Conservation (phyloP, 2,329 filamentous ascomycete genomes). For the Gnomoniopsis smithogilvyi region DNA sequence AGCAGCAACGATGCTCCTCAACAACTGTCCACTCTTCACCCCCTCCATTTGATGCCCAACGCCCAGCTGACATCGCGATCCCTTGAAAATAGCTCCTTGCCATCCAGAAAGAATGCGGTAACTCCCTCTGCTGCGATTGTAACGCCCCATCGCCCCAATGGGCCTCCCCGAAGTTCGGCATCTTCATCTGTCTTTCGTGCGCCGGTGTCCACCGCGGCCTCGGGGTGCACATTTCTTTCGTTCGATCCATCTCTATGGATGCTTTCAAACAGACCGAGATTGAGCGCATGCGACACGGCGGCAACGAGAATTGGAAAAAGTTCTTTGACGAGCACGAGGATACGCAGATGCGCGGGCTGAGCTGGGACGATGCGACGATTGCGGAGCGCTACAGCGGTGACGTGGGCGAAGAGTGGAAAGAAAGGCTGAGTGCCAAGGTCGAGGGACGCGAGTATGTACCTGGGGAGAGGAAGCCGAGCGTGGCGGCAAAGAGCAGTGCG, state of each 20-base stretch:
- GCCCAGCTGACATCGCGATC: background rate
- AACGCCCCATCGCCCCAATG: slow-evolving; percentile 95
- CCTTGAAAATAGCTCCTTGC: slow-evolving; percentile 68
- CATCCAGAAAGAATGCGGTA: slow-evolving; percentile 86
- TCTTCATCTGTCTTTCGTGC: slow-evolving; percentile 97
- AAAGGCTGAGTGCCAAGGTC: slow-evolving; percentile 80
- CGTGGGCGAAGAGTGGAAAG: slow-evolving; percentile 93
- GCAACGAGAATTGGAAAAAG: slow-evolving; percentile 80
- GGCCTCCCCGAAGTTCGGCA: slow-evolving; percentile 95
- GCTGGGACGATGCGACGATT: slow-evolving; percentile 85
- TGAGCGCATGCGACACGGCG: slow-evolving; percentile 87
- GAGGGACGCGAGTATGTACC: slow-evolving; percentile 85
- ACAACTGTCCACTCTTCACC: background rate
- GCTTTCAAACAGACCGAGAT: slow-evolving; percentile 94
- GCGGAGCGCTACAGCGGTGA: slow-evolving; percentile 87
- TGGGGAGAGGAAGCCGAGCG: slow-evolving; percentile 53
- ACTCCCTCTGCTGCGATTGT: slow-evolving; percentile 93
- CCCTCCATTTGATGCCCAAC: background rate
- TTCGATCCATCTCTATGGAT: slow-evolving; percentile 97
- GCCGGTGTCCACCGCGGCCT: slow-evolving; percentile 92
- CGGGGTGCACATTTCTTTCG: slow-evolving; percentile 97
- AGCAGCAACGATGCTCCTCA: background rate
- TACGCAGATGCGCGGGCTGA: slow-evolving; percentile 63
- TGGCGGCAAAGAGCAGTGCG: slow-evolving; percentile 23
- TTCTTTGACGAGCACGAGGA: slow-evolving; percentile 78